Evolutionary conservation across 192 early-diverging fungal genomes (phyloP), one percentile per base, ranked within the genome.

Genomic region (Umbelopsis isabellina): DNA sequence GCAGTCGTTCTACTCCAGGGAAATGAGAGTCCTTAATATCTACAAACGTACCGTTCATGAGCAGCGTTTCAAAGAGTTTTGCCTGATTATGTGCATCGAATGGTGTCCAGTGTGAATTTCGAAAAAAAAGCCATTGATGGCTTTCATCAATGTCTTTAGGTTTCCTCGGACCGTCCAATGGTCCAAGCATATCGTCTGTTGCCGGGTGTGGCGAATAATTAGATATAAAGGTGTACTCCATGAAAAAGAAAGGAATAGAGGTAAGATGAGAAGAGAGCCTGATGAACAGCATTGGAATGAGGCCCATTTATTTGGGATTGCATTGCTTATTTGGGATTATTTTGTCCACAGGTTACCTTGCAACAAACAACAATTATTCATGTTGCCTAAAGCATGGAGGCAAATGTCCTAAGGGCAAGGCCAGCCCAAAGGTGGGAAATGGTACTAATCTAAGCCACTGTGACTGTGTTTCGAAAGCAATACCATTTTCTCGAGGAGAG

Each of bases 101-200:
- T 15, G 68, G 68, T 20, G 33, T 69, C 68, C 68, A 69, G 7
- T 33, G 48, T n/a, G 33, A 41, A 4, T 53, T 41, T 20, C 49
- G 47, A 53, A 69, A 69, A 22, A 69, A 69, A 15, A 69, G 33
- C 68, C 68, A 69, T 69, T 69, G 68, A 51, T 61, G 55, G 5
- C 55, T n/a, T 27, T 61, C 55, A 4, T 61, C 23, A 8, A 61
- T 61, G 30, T 61, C 2, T 20, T 49, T 49, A 49, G 20, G 18
- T 12, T 61, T 35, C 16, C n/a, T 35, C 13, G 55, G 33, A 35
- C 55, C 22, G 9, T 25, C 22, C 51, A 52, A 25, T 61, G 55
- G 55, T 16, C 16, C 27, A 13, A 4, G 18, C 18, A 30, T 61
- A 7, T 35, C 16, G 13, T 35, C 2, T 18, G 55, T 35, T n/a